Evolutionary conservation across 2,329 filamentous ascomycete genomes (phyloP).

Genomic region (Apiospora marii): DNA sequence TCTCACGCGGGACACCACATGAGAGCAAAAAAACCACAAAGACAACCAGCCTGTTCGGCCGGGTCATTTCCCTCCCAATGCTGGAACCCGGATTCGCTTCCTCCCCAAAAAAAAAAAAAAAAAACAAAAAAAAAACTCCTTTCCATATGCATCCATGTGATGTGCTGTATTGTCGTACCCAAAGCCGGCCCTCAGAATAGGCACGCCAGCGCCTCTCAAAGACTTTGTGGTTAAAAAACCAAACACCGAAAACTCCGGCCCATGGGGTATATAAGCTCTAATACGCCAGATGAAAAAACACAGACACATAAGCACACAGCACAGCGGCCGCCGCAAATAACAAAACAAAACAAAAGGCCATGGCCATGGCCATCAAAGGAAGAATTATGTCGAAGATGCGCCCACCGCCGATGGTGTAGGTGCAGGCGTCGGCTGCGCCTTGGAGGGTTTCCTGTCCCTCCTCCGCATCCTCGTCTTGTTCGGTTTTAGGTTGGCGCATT

Average conservation of each 20-base stretch:
- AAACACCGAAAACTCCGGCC: slow-evolving; percentile 22
- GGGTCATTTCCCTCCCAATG: not conserved
- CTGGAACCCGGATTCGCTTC: not conserved
- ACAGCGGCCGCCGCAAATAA: not conserved
- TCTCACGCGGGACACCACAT: not conserved
- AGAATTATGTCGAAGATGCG: slow-evolving; percentile 7
- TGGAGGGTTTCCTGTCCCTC: slow-evolving; percentile 19
- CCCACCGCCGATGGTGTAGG: not conserved
- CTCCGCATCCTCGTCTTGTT: slow-evolving; percentile 23
- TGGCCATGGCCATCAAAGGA: not conserved
- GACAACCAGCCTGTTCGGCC: slow-evolving; percentile 16
- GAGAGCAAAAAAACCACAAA: not conserved
- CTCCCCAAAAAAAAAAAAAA: slow-evolving; percentile 2
- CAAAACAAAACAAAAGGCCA: not conserved
- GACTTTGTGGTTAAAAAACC: slow-evolving; percentile 1
- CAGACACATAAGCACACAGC: not conserved
- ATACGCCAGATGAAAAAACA: slow-evolving; percentile 17
- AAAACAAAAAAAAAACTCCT: slow-evolving; percentile 14
- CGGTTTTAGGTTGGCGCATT: slow-evolving; percentile 20
- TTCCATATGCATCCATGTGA: slow-evolving; percentile 13
- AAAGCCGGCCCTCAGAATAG: slow-evolving; percentile 8
- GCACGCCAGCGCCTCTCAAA: not conserved
- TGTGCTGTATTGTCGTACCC: slow-evolving; percentile 13
- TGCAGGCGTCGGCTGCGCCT: slow-evolving; percentile 3
- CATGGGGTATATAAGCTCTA: slow-evolving; percentile 22